Evolutionary conservation across 306 rosid genomes (phyloP).

Genomic region (Morella rubra): DNA sequence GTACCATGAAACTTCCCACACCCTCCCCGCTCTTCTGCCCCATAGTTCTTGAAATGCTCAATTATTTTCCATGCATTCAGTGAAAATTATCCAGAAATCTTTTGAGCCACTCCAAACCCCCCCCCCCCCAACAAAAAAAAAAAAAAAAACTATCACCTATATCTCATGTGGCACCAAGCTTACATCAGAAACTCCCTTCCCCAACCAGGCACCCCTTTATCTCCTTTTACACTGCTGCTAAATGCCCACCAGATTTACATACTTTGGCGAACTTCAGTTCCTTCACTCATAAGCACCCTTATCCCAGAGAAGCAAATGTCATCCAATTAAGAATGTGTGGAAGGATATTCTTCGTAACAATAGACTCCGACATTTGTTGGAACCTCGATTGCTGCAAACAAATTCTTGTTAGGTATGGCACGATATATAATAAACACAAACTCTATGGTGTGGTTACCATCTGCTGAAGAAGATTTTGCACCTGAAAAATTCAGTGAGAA

Average conservation of each 20-base stretch:
- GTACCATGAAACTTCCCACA: no score
- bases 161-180: not conserved
- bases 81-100: not conserved
- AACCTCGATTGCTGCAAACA: slow-evolving; percentile 83
- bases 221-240: not conserved
- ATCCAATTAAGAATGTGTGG: not conserved
- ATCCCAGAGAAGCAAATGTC: no score
- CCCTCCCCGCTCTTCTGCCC: not conserved
- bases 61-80: no score
- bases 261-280: slow-evolving; percentile 1
- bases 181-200: not conserved
- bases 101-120: no score
- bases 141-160: not conserved
- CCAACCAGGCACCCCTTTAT: not conserved
- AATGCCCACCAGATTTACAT: not conserved
- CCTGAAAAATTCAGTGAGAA: slow-evolving; percentile 46
- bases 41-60: not conserved
- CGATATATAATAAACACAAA: slow-evolving; percentile 16
- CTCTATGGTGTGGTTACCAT: slow-evolving; percentile 61
- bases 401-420: slow-evolving; percentile 30
- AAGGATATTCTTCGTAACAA: slow-evolving; percentile 96
- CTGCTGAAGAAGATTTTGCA: slow-evolving; percentile 96
- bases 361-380: slow-evolving; percentile 92
- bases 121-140: not conserved
- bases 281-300: not conserved